phyloP scores from a whole-genome alignment of 768 basidiomycete genomes.

The Wakefieldia striispora region DNA sequence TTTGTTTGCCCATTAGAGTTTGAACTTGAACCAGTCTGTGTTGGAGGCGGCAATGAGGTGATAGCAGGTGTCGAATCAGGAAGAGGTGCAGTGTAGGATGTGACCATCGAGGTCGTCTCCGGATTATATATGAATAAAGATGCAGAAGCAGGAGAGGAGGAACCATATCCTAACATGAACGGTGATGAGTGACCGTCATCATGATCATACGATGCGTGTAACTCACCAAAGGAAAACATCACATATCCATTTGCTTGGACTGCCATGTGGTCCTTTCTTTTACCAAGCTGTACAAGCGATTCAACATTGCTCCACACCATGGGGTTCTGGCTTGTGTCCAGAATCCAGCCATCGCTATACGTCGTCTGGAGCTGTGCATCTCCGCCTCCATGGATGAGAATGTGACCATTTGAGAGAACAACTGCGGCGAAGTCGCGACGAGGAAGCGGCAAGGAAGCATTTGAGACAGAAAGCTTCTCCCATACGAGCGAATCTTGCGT shows the following conservation, averaged over 20 bases:
- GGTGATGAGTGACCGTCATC: constrained; percentile 24
- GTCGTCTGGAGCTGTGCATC: constrained; percentile 53
- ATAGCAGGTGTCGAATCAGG: constrained; percentile 27
- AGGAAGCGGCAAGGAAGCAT: constrained; percentile 47
- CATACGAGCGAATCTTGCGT: constrained; percentile 46
- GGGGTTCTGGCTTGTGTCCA: constrained; percentile 53
- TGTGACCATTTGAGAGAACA: constrained; percentile 46
- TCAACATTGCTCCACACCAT: constrained; percentile 58
- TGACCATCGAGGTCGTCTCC: constrained; percentile 37
- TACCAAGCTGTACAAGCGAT: constrained; percentile 55
- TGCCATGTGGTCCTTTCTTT: constrained; percentile 74
- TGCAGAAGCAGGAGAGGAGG: constrained; percentile 44
- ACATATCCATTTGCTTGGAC: constrained; percentile 57
- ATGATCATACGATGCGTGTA: background rate
- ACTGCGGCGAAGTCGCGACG: constrained; percentile 63
- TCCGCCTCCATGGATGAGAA: constrained; percentile 79
- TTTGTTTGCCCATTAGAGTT: constrained; percentile 8
- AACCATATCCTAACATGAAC: constrained; percentile 25
- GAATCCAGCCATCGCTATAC: constrained; percentile 69
- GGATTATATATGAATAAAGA: constrained; percentile 53
- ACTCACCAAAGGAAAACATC: constrained; percentile 77
- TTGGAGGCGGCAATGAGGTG: constrained; percentile 35
- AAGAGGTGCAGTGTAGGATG: constrained; percentile 38
- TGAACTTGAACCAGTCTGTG: constrained; percentile 28
- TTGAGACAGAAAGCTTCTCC: constrained; percentile 42